Conservation (phyloP, 345 rosid genomes). For the Raphanus raphanistrum region DNA sequence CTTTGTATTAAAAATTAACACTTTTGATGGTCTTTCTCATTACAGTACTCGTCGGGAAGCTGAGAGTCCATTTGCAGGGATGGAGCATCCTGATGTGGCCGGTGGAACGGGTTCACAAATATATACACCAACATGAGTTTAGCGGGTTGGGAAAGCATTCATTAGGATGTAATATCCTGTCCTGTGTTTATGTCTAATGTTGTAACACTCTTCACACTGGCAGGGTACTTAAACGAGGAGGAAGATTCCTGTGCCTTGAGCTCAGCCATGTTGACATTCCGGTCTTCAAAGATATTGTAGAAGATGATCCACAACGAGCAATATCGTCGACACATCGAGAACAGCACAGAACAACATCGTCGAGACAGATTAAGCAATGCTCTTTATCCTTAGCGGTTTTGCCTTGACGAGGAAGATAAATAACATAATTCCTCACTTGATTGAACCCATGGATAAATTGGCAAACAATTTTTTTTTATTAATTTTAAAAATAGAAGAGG, state of each 20-base stretch:
- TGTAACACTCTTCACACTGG: conserved; percentile 8
- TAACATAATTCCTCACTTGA: background rate
- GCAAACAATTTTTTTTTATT: background rate
- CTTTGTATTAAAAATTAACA: background rate
- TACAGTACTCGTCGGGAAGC: conserved; percentile 76
- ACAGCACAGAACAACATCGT: too few relatives aligned
- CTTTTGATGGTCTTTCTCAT: conserved; percentile 13
- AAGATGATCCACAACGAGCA: background rate
- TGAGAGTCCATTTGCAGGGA: conserved; percentile 89
- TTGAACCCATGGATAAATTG: background rate
- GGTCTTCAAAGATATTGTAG: conserved; percentile 78
- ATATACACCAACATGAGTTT: background rate
- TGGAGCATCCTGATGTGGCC: conserved; percentile 98
- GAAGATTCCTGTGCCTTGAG: conserved; percentile 94
- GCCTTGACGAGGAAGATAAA: background rate
- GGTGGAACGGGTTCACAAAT: conserved; percentile 73
- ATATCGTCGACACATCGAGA: background rate
- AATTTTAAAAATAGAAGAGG: background rate
- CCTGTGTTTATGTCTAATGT: background rate
- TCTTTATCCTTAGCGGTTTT: background rate
- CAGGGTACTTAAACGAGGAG: conserved; percentile 87
- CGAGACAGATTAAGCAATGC: background rate
- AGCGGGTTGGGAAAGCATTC: background rate
- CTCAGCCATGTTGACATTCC: conserved; percentile 90
- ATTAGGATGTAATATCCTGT: background rate